Evolutionary conservation across 2,329 filamentous ascomycete genomes (phyloP).

Genomic region (Nemania abortiva): DNA sequence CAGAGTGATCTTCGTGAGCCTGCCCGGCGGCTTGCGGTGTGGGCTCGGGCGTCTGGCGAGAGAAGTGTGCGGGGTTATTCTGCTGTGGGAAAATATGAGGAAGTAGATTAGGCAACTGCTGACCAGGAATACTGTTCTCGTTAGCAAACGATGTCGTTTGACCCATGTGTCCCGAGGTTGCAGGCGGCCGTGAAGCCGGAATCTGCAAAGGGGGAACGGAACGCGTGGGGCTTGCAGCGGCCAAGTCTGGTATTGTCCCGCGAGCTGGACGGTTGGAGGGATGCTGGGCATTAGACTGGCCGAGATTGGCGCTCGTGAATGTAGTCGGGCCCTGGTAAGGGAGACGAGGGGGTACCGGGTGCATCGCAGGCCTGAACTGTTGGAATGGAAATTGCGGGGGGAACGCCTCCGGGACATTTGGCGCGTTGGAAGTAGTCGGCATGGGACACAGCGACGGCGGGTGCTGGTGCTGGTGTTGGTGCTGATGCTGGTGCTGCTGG

Average conservation of each 20-base stretch:
- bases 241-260: slow-evolving; percentile 4
- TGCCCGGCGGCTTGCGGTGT: background rate
- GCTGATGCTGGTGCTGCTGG: background rate
- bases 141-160: slow-evolving; percentile 22
- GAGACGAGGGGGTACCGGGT: slow-evolving; percentile 28
- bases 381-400: slow-evolving; percentile 20
- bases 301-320: slow-evolving; percentile 15
- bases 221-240: slow-evolving; percentile 17
- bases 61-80: background rate
- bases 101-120: slow-evolving; percentile 23
- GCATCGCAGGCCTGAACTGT: slow-evolving; percentile 32
- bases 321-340: slow-evolving; percentile 1
- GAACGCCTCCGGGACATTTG: slow-evolving; percentile 20
- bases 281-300: slow-evolving; percentile 26
- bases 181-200: slow-evolving; percentile 10
- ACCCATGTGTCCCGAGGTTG: slow-evolving; percentile 9
- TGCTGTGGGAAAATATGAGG: slow-evolving; percentile 22
- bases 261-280: slow-evolving; percentile 22
- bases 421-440: slow-evolving; percentile 12
- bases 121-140: slow-evolving; percentile 23
- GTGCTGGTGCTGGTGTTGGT: background rate
- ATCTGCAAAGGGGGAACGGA: slow-evolving; percentile 17
- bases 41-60: slow-evolving; percentile 26
- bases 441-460: slow-evolving; percentile 27
- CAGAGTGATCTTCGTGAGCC: slow-evolving; percentile 7